Base-by-base conservation (phyloP, 345 rosid genomes). In the Eucalyptus erythrocorys region DNA sequence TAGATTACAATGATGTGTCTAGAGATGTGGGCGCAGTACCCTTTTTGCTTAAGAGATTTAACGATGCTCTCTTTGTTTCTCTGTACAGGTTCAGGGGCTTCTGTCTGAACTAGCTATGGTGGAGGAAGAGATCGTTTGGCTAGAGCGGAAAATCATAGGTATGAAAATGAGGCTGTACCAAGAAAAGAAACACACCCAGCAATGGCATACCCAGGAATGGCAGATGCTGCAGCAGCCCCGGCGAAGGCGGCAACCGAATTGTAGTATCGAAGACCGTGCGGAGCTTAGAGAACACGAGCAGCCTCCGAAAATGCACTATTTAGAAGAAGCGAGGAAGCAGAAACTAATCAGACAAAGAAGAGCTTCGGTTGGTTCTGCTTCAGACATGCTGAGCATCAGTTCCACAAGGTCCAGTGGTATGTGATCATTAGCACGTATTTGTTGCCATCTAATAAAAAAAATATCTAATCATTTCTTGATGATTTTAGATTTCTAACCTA, bases 41-140 rank as follows among this genome's bases (percentile, higher is more conserved):
- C 27, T 76, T 76, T 76, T 76, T 21, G 82, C 82, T 76, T 76
- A 21, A 76, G 27, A 37, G 82, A 76, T 76, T 5, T 76, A 27
- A 37, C 42, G 82, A 76, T 10, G 47, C 47, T 76, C 82, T 13
- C 82, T 10, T 89, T 48, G 16, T 48, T 30, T 21, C 45, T 42
- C 6, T 76, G 42, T 53, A 71, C 93, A 97, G 99, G 95, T 96
- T 89, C 94, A 91, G 45, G 92, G 90, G 80, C 94, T 96, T 53
- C 92, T 97, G 32, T 87, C 92, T 57, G 98, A 97, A 90, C 59
- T 96, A 87, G 94, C 97, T 42, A 86, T 89, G 89, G 97, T 94
- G 71, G 98, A 97, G 90, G 95, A 95, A 87, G 98, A 97, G 93
- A 96, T 97, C 32, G 48, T 92, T 48, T 90, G 93, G 94, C 91